phyloP scores from a whole-genome alignment of 1,139 yeast genomes.

The Zygoascus sp. region DNA sequence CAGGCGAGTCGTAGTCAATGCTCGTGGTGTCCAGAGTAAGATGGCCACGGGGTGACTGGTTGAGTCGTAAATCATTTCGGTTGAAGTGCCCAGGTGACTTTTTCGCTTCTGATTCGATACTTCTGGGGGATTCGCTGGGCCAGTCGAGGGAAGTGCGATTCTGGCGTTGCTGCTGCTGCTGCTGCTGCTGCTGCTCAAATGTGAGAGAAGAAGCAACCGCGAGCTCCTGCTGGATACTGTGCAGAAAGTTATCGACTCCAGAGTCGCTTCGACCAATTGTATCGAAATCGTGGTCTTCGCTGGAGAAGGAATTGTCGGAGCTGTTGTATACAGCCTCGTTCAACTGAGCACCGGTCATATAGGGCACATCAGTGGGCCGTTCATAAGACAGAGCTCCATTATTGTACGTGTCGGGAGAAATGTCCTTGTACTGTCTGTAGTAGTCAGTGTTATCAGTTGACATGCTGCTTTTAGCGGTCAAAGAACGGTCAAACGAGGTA shows the following conservation, averaged over 20 bases:
- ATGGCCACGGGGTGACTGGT: background rate
- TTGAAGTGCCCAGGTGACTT: background rate
- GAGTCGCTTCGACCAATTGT: background rate
- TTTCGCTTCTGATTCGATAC: background rate
- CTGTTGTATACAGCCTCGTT: constrained; percentile 3
- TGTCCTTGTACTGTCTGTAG: background rate
- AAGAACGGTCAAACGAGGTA: background rate
- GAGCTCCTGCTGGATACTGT: background rate
- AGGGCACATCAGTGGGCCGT: constrained; percentile 10
- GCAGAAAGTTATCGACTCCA: background rate
- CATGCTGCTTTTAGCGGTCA: background rate
- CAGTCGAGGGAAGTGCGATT: background rate
- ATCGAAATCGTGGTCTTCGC: constrained; percentile 1
- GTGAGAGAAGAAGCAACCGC: background rate
- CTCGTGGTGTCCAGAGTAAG: background rate
- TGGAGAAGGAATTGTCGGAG: constrained; percentile 3
- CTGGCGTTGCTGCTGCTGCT: no score
- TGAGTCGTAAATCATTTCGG: background rate
- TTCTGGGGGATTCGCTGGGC: background rate
- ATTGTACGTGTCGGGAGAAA: constrained; percentile 2
- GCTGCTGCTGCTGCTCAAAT: background rate
- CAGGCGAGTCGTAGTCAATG: constrained; percentile 2
- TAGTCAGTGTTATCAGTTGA: background rate
- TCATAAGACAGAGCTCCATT: constrained; percentile 9
- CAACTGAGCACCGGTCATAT: constrained; percentile 1